Conservation (phyloP, 2,329 filamentous ascomycete genomes). For the Aspergillus costaricaensis region DNA sequence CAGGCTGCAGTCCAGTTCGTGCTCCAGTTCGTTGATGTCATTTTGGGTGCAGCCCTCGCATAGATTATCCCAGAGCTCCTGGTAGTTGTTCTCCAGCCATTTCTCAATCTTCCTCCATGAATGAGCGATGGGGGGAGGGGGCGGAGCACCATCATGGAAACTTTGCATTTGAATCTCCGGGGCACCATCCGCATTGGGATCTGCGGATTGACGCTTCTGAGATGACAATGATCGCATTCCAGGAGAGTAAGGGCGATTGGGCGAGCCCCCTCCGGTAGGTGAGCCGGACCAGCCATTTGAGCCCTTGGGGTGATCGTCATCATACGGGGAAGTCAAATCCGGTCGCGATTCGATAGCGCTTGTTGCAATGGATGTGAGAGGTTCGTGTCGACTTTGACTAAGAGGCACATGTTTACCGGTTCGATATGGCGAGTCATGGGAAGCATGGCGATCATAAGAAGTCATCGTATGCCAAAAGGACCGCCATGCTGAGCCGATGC, state of each 20-base stretch:
- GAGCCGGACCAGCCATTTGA: conserved; percentile 65
- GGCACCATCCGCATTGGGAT: conserved; percentile 66
- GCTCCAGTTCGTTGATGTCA: conserved; percentile 94
- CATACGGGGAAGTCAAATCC: conserved; percentile 78
- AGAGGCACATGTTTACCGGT: conserved; percentile 88
- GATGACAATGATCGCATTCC: conserved; percentile 80
- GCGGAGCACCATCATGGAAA: conserved; percentile 87
- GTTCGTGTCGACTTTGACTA: conserved; percentile 75
- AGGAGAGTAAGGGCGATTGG: conserved; percentile 78
- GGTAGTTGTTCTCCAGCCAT: conserved; percentile 94
- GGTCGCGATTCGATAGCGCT: conserved; percentile 81
- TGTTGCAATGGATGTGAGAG: conserved; percentile 84
- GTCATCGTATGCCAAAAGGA: conserved; percentile 95
- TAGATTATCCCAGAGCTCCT: conserved; percentile 89
- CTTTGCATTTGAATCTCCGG: conserved; percentile 96
- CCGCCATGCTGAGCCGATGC: conserved; percentile 72
- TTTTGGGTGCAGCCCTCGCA: conserved; percentile 90
- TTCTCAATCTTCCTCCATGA: conserved; percentile 93
- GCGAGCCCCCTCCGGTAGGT: conserved; percentile 57
- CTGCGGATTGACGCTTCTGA: conserved; percentile 60
- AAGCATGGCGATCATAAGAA: conserved; percentile 79
- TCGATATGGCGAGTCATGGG: conserved; percentile 88
- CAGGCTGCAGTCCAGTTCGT: conserved; percentile 90
- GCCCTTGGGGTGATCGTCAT: conserved; percentile 65
- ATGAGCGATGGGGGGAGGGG: conserved; percentile 81